A percentile compares a stretch with the other conserved stretches of the same genome.
These are phyloP conservation scores for Sambucus nigra DNA, from an alignment of 129 eudicot genomes.

Conservation along the genomic window DNA sequence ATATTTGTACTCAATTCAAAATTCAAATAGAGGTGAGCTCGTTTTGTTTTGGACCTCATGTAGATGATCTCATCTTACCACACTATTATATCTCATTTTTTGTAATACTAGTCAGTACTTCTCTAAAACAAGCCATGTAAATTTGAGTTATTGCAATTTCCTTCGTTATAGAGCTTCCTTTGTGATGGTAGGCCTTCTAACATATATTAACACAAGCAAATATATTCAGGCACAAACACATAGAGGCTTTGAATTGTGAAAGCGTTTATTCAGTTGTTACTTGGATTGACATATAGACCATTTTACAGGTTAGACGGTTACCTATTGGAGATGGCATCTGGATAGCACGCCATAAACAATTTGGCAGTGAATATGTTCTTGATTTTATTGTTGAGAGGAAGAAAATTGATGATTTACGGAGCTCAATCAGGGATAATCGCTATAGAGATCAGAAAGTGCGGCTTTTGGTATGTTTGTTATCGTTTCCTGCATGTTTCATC, in stretches of 20 bases:
- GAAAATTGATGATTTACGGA: conserved; percentile 78
- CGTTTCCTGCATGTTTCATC: background rate
- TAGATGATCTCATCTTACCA: background rate
- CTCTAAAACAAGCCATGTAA: too few relatives aligned
- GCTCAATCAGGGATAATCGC: conserved; percentile 88
- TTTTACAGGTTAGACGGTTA: conserved; percentile 53
- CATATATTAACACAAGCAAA: background rate
- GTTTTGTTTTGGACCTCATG: background rate
- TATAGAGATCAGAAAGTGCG: conserved; percentile 91
- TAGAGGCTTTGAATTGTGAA: background rate
- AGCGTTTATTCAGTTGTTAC: background rate
- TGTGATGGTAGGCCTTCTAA: background rate
- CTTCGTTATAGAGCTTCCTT: background rate
- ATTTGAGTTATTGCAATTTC: too few relatives aligned
- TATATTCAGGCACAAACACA: background rate
- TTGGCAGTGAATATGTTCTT: conserved; percentile 70
- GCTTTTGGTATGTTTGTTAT: conserved; percentile 54
- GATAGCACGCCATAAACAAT: conserved; percentile 78
- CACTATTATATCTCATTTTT: too few relatives aligned
- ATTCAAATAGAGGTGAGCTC: conserved; percentile 66
- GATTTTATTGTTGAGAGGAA: conserved; percentile 95
- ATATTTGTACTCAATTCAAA: conserved; percentile 36
- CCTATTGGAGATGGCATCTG: conserved; percentile 97
- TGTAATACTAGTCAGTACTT: too few relatives aligned
- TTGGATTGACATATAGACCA: background rate